These are phyloP conservation scores for Wallacemonas sp. DNA, from an alignment of 208 protist genomes.

Conservation along the genomic window DNA sequence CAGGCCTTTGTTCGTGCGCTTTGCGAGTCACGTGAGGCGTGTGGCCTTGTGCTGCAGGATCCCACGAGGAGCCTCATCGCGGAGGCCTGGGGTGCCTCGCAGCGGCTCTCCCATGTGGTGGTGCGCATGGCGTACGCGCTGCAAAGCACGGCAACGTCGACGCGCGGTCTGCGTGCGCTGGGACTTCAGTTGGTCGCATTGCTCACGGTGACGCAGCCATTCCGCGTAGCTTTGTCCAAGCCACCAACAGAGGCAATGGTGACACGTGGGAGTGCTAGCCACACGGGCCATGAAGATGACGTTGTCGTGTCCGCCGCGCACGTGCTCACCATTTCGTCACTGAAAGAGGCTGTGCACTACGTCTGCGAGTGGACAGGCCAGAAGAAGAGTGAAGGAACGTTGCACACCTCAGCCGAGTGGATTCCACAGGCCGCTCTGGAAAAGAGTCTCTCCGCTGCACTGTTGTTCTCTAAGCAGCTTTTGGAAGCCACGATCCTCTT, in stretches of 20 bases:
- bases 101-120: not conserved
- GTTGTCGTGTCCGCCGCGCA: not conserved
- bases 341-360: not conserved
- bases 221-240: not conserved
- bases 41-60: no score
- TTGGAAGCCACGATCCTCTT: no score
- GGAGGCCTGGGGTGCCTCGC: not conserved
- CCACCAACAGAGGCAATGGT: no score
- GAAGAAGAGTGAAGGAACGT: not conserved
- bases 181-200: slow-evolving; percentile 1
- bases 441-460: no score
- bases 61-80: no score
- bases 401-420: no score
- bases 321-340: not conserved
- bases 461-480: no score
- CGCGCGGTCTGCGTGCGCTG: not conserved
- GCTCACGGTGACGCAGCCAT: not conserved
- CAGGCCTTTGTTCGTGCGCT: not conserved
- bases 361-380: not conserved
- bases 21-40: no score
- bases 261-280: no score
- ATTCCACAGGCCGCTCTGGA: no score
- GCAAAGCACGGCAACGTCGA: not conserved
- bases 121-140: slow-evolving; percentile 1
- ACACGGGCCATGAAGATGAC: no score